Conservation (phyloP, 495 filamentous ascomycete genomes). For the Amniculicola lignicola region DNA sequence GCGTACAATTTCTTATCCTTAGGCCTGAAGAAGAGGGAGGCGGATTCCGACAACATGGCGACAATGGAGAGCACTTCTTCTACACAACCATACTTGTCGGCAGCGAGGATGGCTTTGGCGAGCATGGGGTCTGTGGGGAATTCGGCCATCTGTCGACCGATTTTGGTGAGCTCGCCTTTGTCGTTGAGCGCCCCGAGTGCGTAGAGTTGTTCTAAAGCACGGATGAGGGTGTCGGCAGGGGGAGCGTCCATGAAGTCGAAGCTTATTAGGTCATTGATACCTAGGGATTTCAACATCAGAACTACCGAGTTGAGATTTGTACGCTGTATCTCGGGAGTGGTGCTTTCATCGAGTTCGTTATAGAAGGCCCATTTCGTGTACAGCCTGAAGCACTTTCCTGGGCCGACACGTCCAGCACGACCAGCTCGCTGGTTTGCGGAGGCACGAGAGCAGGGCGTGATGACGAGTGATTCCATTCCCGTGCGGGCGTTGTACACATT, state of each 20-base stretch:
- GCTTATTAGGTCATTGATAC: conserved; percentile 88
- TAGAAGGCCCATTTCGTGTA: conserved; percentile 95
- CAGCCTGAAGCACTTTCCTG: conserved; percentile 90
- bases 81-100: conserved; percentile 83
- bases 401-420: conserved; percentile 86
- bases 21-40: conserved; percentile 88
- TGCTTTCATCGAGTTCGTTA: conserved; percentile 90
- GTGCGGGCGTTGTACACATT: conserved; percentile 90
- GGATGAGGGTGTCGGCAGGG: conserved; percentile 84
- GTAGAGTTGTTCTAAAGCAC: conserved; percentile 87
- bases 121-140: conserved; percentile 95
- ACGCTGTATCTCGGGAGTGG: conserved; percentile 91
- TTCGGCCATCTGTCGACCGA: conserved; percentile 94
- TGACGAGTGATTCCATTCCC: conserved; percentile 87
- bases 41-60: conserved; percentile 86
- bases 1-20: conserved; percentile 98
- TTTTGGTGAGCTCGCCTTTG: conserved; percentile 83
- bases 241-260: conserved; percentile 98
- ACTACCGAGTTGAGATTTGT: conserved; percentile 83
- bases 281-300: conserved; percentile 81
- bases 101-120: conserved; percentile 85
- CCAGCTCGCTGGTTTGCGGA: conserved; percentile 91
- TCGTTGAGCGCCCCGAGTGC: conserved; percentile 87
- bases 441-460: conserved; percentile 90
- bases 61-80: conserved; percentile 94